phyloP scores from a whole-genome alignment of 2,329 filamentous ascomycete genomes.

The Ceratocystis colombiana region DNA sequence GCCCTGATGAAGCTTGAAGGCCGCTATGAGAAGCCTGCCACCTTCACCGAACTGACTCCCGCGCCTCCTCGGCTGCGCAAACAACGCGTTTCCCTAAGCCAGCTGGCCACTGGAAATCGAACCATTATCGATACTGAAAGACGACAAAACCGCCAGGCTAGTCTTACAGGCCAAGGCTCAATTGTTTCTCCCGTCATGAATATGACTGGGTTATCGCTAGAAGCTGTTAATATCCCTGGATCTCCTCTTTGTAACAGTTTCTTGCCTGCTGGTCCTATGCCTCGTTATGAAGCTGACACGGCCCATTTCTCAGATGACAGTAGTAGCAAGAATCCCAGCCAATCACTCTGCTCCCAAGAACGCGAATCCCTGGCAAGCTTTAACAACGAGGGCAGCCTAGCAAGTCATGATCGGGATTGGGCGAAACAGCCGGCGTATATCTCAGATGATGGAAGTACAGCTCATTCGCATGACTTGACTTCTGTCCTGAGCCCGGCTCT shows the following conservation, averaged over 20 bases:
- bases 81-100: constrained; percentile 21
- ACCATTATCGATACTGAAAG: constrained; percentile 37
- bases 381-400: constrained; percentile 8
- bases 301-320: constrained; percentile 30
- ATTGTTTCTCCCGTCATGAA: constrained; percentile 29
- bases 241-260: constrained; percentile 25
- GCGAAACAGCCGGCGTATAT: constrained; percentile 42
- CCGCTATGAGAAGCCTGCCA: constrained; percentile 50
- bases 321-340: constrained; percentile 51
- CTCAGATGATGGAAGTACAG: constrained; percentile 14
- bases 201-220: constrained; percentile 24
- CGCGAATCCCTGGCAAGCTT: not conserved
- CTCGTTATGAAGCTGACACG: constrained; percentile 3
- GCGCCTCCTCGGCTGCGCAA: constrained; percentile 21
- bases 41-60: constrained; percentile 4
- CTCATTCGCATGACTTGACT: constrained; percentile 25
- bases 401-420: constrained; percentile 40
- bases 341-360: constrained; percentile 29
- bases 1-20: constrained; percentile 87
- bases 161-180: constrained; percentile 34
- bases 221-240: constrained; percentile 15
- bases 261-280: constrained; percentile 31
- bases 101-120: constrained; percentile 30
- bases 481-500: constrained; percentile 26
- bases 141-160: constrained; percentile 40